A percentile compares a stretch with the other conserved stretches of the same genome.
Conservation (phyloP, 768 basidiomycete genomes). For the Boletus barrowsii region DNA sequence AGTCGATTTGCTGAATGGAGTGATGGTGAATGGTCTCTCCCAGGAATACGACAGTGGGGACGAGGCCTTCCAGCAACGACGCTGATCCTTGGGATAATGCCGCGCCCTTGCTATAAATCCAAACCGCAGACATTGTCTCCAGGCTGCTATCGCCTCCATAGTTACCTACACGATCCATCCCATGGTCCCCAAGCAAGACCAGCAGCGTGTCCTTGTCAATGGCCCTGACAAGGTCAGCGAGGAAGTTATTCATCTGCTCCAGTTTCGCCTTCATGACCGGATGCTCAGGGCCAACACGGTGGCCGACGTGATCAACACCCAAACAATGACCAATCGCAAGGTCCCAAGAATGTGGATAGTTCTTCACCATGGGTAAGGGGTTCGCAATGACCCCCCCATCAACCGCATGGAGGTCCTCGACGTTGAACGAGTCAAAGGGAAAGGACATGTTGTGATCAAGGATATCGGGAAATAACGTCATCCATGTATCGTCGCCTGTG, state of each 20-base stretch:
- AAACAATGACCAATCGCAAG: conserved; percentile 90
- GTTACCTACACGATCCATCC: conserved; percentile 93
- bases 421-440: conserved; percentile 96
- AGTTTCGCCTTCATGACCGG: conserved; percentile 84
- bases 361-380: conserved; percentile 73
- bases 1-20: conserved; percentile 86
- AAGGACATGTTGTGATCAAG: conserved; percentile 73
- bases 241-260: conserved; percentile 80
- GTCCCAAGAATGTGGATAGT: conserved; percentile 62
- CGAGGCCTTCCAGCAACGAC: conserved; percentile 46
- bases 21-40: conserved; percentile 53
- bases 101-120: conserved; percentile 86
- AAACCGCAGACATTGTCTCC: conserved; percentile 83
- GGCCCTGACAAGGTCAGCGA: conserved; percentile 65
- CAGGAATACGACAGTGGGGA: conserved; percentile 60
- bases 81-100: conserved; percentile 38
- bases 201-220: conserved; percentile 88
- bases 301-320: conserved; percentile 95
- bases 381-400: conserved; percentile 86
- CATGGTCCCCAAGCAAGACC: conserved; percentile 92
- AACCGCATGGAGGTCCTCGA: conserved; percentile 95
- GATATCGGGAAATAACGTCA: conserved; percentile 75
- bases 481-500: conserved; percentile 98
- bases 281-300: conserved; percentile 89
- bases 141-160: conserved; percentile 89